phyloP scores from a whole-genome alignment of 345 rosid species.

The Brassica napus region DNA sequence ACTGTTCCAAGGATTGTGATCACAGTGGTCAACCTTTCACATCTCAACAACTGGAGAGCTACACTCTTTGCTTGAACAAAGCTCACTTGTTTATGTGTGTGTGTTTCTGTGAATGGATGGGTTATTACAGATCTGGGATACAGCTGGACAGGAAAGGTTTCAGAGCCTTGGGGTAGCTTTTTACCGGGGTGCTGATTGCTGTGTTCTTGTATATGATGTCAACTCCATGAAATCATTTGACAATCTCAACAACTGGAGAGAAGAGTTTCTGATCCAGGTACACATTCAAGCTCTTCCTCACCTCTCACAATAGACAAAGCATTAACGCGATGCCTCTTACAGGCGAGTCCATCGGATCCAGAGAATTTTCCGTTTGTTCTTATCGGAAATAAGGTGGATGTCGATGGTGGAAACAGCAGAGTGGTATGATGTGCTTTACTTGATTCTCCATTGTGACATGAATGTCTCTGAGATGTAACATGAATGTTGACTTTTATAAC shows the following conservation, averaged over 20 bases:
- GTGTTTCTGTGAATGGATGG: constrained; percentile 3
- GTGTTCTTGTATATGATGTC: constrained; percentile 94
- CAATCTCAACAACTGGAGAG: constrained; percentile 81
- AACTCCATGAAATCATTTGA: constrained; percentile 78
- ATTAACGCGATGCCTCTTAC: constrained; percentile 30
- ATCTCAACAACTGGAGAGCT: too few relatives aligned
- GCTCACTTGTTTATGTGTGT: constrained; percentile 3
- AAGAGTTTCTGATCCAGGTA: constrained; percentile 84
- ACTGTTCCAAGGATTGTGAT: not conserved
- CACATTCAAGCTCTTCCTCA: not conserved
- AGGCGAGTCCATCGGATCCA: constrained; percentile 97
- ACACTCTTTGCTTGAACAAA: not conserved
- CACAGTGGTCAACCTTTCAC: not conserved
- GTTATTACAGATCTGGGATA: constrained; percentile 85
- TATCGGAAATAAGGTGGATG: constrained; percentile 84
- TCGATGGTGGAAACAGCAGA: constrained; percentile 90
- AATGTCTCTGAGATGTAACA: not conserved
- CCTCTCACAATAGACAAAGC: constrained; percentile 1
- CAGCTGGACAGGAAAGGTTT: constrained; percentile 90
- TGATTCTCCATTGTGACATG: not conserved
- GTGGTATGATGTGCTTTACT: constrained; percentile 60
- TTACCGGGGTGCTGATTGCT: constrained; percentile 82
- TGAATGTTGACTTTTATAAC: not conserved
- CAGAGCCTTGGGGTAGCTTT: constrained; percentile 96
- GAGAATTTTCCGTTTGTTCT: constrained; percentile 96